Conservation (phyloP, 768 basidiomycete species). For the Phanerochaete sordida region DNA sequence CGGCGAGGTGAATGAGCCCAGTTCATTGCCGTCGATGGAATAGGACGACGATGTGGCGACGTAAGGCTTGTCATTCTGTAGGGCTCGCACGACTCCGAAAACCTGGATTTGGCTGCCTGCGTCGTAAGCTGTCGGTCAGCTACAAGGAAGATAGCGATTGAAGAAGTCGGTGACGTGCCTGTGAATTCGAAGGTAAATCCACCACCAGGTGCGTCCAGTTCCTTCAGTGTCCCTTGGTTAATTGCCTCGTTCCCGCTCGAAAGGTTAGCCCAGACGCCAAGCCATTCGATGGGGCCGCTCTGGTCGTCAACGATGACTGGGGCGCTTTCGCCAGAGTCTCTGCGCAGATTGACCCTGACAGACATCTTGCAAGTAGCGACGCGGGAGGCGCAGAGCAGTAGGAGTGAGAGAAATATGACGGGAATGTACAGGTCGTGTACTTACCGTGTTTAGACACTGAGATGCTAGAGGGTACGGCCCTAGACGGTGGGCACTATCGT, state of each 20-base stretch:
- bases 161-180: background rate
- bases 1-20: constrained; percentile 12
- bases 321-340: background rate
- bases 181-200: constrained; percentile 1
- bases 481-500: no score
- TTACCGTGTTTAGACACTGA: no score
- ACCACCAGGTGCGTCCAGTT: constrained; percentile 3
- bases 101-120: constrained; percentile 15
- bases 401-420: no score
- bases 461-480: no score
- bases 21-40: constrained; percentile 3
- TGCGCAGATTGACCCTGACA: background rate
- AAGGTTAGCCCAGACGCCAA: constrained; percentile 3
- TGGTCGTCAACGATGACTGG: constrained; percentile 3
- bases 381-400: no score
- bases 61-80: background rate
- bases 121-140: background rate
- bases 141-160: no score
- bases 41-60: constrained; percentile 11
- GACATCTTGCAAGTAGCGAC: background rate
- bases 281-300: background rate
- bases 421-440: no score
- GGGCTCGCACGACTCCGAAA: constrained; percentile 13
- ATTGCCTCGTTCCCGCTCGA: constrained; percentile 8
- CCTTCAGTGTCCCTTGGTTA: constrained; percentile 12